A percentile compares a stretch with the other conserved stretches of the same genome.
phyloP scores from a whole-genome alignment of 768 basidiomycete genomes.

The Ramaria sp. region DNA sequence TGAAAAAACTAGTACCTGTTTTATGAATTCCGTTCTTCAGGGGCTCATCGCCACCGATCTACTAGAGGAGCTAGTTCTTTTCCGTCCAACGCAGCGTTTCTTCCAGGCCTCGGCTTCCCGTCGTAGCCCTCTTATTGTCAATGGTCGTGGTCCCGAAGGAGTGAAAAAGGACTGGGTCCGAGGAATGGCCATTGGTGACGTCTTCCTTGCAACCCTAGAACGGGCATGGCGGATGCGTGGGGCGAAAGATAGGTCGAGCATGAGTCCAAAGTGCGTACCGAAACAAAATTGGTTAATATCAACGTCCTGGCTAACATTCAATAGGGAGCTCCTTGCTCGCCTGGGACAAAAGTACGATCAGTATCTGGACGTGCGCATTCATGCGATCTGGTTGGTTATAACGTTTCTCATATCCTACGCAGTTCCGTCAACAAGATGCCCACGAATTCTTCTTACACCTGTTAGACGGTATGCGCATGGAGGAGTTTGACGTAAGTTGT shows the following conservation, averaged over 20 bases:
- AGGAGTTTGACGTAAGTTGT: slow-evolving; percentile 71
- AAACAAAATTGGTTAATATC: background rate
- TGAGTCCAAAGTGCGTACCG: slow-evolving; percentile 57
- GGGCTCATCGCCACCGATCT: slow-evolving; percentile 65
- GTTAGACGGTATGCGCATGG: slow-evolving; percentile 89
- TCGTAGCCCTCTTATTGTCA: slow-evolving; percentile 47
- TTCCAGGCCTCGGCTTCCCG: slow-evolving; percentile 35
- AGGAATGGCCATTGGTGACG: slow-evolving; percentile 62
- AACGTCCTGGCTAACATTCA: background rate
- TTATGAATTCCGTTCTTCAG: slow-evolving; percentile 92
- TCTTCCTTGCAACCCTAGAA: slow-evolving; percentile 49
- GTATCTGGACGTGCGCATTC: slow-evolving; percentile 53
- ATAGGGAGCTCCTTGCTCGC: slow-evolving; percentile 50
- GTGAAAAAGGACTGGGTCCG: slow-evolving; percentile 41
- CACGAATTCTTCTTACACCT: slow-evolving; percentile 88
- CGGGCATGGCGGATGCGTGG: slow-evolving; percentile 57
- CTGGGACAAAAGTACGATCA: slow-evolving; percentile 86
- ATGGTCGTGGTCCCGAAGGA: slow-evolving; percentile 45
- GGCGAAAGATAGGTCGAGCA: slow-evolving; percentile 34
- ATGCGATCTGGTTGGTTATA: background rate
- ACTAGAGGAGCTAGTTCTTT: slow-evolving; percentile 47
- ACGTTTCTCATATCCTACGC: background rate
- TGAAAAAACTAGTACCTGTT: slow-evolving; percentile 49
- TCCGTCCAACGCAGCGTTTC: slow-evolving; percentile 33
- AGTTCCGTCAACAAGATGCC: slow-evolving; percentile 89